Conservation (phyloP, 1,139 yeast species). For the Kodamaea alishanica region DNA sequence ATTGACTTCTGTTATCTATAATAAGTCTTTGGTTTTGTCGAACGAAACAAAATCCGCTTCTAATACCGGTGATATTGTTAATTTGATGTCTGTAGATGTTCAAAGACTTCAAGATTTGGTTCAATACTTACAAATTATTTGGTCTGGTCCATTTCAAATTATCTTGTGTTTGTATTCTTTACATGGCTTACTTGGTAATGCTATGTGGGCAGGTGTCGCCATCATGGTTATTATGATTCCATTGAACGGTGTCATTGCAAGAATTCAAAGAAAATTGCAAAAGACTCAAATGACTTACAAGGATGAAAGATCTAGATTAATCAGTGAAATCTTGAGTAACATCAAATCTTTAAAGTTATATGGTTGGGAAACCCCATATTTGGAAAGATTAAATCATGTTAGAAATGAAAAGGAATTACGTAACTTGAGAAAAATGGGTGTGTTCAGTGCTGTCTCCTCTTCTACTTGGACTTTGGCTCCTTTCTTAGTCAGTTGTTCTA, state of each 20-base stretch:
- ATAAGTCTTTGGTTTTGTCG: slow-evolving; percentile 75
- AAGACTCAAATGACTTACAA: slow-evolving; percentile 47
- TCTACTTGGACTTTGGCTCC: slow-evolving; percentile 90
- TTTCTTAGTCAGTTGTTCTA: slow-evolving; percentile 83
- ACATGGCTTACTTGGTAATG: slow-evolving; percentile 72
- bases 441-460: slow-evolving; percentile 66
- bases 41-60: slow-evolving; percentile 78
- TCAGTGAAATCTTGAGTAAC: slow-evolving; percentile 85
- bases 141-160: slow-evolving; percentile 98
- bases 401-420: slow-evolving; percentile 86
- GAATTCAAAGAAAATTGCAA: slow-evolving; percentile 72
- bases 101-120: slow-evolving; percentile 89
- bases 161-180: slow-evolving; percentile 72
- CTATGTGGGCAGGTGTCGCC: slow-evolving; percentile 96
- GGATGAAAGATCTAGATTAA: slow-evolving; percentile 51
- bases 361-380: slow-evolving; percentile 93
- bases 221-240: slow-evolving; percentile 86
- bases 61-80: slow-evolving; percentile 95
- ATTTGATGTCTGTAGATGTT: slow-evolving; percentile 94
- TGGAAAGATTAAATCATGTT: slow-evolving; percentile 65
- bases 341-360: slow-evolving; percentile 89
- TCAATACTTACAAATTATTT: slow-evolving; percentile 79
- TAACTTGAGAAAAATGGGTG: slow-evolving; percentile 74
- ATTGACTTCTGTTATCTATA: slow-evolving; percentile 72
- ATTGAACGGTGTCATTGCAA: slow-evolving; percentile 70